These are phyloP conservation scores for Tetrahymena borealis DNA, from an alignment of 73 alveolate species.

Conservation along the genomic window DNA sequence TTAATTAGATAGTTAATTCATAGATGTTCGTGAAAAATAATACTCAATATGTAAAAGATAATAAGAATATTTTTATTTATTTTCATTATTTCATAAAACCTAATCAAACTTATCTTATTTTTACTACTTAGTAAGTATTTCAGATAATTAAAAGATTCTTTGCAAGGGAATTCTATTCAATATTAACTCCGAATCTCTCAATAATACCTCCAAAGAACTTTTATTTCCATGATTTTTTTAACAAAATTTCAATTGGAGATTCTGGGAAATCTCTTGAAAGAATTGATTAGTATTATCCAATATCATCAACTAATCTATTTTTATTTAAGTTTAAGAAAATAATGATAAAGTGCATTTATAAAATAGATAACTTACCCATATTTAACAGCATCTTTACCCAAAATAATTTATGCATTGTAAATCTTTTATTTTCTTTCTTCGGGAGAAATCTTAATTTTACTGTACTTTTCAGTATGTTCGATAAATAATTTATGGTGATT, in stretches of 20 bases:
- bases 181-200: neutral
- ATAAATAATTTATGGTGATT: neutral
- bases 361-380: neutral
- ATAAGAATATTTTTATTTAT: no score
- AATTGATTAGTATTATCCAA: neutral
- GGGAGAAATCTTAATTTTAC: neutral
- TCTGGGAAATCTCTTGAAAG: neutral
- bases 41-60: no score
- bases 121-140: neutral
- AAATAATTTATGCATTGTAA: neutral
- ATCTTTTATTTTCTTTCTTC: neutral
- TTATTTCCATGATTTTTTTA: neutral
- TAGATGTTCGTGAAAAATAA: no score
- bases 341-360: no score
- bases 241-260: neutral
- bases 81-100: no score
- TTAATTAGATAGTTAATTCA: no score
- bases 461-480: neutral
- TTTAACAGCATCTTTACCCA: neutral
- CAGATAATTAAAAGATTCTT: neutral
- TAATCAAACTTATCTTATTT: neutral
- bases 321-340: neutral
- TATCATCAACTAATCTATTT: neutral
- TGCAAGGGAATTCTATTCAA: neutral
- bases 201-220: neutral